Base-by-base conservation (phyloP, 2,329 filamentous ascomycete genomes). In the Scedosporium aurantiacum region DNA sequence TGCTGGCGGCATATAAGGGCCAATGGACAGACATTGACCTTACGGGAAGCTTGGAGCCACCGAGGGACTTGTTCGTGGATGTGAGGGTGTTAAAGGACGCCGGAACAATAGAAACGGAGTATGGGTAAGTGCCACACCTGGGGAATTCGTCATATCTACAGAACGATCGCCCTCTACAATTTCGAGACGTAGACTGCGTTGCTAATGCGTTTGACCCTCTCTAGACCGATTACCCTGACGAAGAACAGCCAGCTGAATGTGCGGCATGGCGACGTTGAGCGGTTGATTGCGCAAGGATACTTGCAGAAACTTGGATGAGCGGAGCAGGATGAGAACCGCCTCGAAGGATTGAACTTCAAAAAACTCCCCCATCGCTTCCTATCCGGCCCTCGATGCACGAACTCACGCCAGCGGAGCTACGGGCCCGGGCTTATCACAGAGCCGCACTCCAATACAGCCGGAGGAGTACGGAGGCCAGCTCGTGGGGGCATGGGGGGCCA, bases 191-290 rank as follows among this genome's bases (percentile, higher is more conserved):
- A 6, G 16, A 18, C 16, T 6, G 43, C 6, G n/a, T 23, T 23
- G 43, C 43, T 47, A 28, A 54, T 25, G 25, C 14, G 14, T 5
- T 57, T n/a, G 12, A 18, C 27, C 21, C 5, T 14, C 18, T 25
- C 16, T 16, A 96, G 91, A 16, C 90, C 92, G 12, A 97, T 99
- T 68, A 97, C 89, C 63, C 81, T 99, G 77, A 96, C 91, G 43
- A 97, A 96, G 75, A 97, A 99, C 74, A 97, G 92, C 70, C 94
- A 99, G 71, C 96, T 99, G 71, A 97, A 95, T 70, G 94, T 99
- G 45, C 85, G 93, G 56, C 91, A 97, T 70, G 93, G 91, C 25
- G 94, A 99, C 75, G 94, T 99, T 5, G 94, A 99, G 75, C 84
- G 92, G 58, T 74, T 99, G 67, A 97, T 99, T 69, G 84, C 91